Base-by-base conservation (phyloP, 2,329 filamentous ascomycete species). In the Ambrosiella beaveri region DNA sequence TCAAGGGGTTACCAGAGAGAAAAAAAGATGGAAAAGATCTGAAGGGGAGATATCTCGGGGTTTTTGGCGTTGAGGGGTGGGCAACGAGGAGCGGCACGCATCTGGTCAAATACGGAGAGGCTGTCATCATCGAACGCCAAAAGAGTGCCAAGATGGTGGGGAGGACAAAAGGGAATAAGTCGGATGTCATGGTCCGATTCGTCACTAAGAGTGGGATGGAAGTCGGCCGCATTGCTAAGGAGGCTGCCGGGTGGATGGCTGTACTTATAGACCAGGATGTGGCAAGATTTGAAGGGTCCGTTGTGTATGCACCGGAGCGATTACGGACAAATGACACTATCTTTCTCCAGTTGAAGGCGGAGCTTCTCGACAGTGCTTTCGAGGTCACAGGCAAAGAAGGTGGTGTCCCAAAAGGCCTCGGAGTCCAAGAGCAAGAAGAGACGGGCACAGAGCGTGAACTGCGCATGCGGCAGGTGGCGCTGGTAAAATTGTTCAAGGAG, bases 1-100 rank as follows among this genome's bases (percentile, higher is more conserved):
- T 49, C 41, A 56, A 50, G 41, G 54, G 54, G 15, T 7, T 38
- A 61, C 9, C 59, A 62, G 40, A 63, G 62, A 27, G 64, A 61
- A 47, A 17, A 17, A 53, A 38, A 13, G 15, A 12, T 5, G 51
- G 13, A n/a, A 53, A 38, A 36, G 3, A 70, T 36, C 19, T 11
- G 19, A 17, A 12, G 47, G 45, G 72, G 57, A 71, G 93, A 65
- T 98, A 97, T 65, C 79, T 97, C 61, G 93, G 93, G 15, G 88
- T 89, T 0, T 93, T 97, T 69, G 93, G 93, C 7, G 89, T 87
- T 3, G 88, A 85, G 57, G 93, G 84, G 3, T 98, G 93, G 93
- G 84, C 88, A 5, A 97, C 91, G 2, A 81, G 84, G 64, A 96
- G 88, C 68, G 91, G 91, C 0, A 72, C 71, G 2, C 80, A 80